Evolutionary conservation across 2,329 filamentous ascomycete genomes (phyloP).

Genomic region (Epicoccum nigrum): DNA sequence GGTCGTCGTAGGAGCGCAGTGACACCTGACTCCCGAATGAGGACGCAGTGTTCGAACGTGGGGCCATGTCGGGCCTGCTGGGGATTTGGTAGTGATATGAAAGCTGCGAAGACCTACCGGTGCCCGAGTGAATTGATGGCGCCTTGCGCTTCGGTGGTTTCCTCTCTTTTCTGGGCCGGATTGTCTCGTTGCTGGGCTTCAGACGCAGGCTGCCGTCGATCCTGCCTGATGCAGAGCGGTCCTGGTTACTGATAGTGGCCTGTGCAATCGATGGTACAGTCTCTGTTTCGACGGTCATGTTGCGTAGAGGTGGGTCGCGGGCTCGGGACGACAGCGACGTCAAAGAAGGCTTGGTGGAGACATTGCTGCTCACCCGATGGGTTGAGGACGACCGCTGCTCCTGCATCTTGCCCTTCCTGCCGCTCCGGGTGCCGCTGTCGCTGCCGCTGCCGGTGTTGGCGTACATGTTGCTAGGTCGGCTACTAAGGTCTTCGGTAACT

Average conservation of each 20-base stretch:
- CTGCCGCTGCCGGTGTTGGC: slow-evolving; percentile 63
- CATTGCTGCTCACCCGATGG: slow-evolving; percentile 49
- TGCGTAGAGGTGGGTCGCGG: slow-evolving; percentile 75
- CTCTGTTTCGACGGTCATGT: slow-evolving; percentile 98
- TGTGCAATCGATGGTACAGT: slow-evolving; percentile 92
- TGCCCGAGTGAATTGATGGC: slow-evolving; percentile 71
- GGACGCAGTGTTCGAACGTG: slow-evolving; percentile 34
- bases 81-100: slow-evolving; percentile 41
- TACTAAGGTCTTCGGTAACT: slow-evolving; percentile 55
- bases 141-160: slow-evolving; percentile 80
- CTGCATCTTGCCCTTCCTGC: slow-evolving; percentile 39
- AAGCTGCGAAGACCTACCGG: slow-evolving; percentile 65
- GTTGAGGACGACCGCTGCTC: slow-evolving; percentile 55
- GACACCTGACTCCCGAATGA: slow-evolving; percentile 41
- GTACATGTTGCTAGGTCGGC: slow-evolving; percentile 47
- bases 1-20: slow-evolving; percentile 40
- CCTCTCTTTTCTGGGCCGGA: slow-evolving; percentile 91
- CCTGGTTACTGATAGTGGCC: slow-evolving; percentile 68
- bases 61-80: slow-evolving; percentile 32
- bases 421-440: slow-evolving; percentile 60
- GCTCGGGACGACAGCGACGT: slow-evolving; percentile 69
- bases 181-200: slow-evolving; percentile 93
- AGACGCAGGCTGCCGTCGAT: slow-evolving; percentile 78
- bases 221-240: slow-evolving; percentile 63
- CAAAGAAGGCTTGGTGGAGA: slow-evolving; percentile 70